Percentiles rank a stretch among this genome's conserved stretches.
These are phyloP conservation scores for Xerophyta viscosa DNA, from an alignment of 106 monocot species.

Conservation along the genomic window DNA sequence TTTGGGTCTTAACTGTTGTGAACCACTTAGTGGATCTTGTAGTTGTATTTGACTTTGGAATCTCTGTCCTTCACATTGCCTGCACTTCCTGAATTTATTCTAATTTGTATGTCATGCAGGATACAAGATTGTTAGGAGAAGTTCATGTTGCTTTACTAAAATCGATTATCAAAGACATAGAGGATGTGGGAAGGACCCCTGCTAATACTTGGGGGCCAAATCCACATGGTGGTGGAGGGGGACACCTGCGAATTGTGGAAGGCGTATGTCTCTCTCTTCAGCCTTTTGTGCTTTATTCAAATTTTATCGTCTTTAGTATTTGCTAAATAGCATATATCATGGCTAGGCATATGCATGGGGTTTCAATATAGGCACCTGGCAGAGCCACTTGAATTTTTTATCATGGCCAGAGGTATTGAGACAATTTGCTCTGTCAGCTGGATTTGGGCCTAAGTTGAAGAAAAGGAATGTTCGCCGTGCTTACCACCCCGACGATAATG, in stretches of 20 bases:
- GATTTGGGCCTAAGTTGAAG: constrained; percentile 87
- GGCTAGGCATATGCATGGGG: constrained; percentile 94
- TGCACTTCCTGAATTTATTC: neutral
- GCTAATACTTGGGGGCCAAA: constrained; percentile 47
- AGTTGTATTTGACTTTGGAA: too few species aligned
- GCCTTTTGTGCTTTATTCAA: neutral
- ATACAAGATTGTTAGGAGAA: constrained; percentile 81
- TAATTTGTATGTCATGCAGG: constrained; percentile 27
- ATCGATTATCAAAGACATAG: constrained; percentile 89
- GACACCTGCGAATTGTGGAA: constrained; percentile 88
- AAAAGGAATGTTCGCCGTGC: constrained; percentile 42
- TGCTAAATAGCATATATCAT: neutral
- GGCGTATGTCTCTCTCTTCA: constrained; percentile 41
- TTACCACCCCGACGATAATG: constrained; percentile 71
- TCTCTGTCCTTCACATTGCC: neutral
- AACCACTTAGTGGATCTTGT: too few species aligned
- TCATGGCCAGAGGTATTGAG: constrained; percentile 96
- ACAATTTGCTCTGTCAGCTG: constrained; percentile 89
- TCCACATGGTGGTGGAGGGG: constrained; percentile 75
- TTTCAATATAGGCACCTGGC: constrained; percentile 86
- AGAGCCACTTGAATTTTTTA: constrained; percentile 67
- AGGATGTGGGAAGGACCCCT: constrained; percentile 89
- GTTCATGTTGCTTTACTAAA: constrained; percentile 76
- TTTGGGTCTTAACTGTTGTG: too few species aligned
- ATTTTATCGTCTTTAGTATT: neutral